These are phyloP conservation scores for Coemansia sp. DNA, from an alignment of 192 early-diverging fungal species.

Conservation along the genomic window DNA sequence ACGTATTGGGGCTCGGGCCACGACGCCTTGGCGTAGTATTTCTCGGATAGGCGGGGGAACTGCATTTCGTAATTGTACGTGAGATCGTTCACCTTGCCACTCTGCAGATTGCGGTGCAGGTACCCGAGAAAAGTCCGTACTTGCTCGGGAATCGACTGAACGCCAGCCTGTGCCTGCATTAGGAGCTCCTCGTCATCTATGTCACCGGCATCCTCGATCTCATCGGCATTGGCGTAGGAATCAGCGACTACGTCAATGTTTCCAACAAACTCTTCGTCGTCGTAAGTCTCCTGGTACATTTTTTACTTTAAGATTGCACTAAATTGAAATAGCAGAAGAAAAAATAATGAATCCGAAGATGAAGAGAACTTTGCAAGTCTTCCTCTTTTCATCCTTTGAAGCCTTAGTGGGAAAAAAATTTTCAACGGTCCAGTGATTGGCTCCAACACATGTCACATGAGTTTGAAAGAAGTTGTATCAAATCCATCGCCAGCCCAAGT, in stretches of 20 bases:
- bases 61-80: conserved; percentile 85
- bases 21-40: conserved; percentile 82
- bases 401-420: conserved; percentile 13
- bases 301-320: neutral
- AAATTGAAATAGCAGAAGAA: neutral
- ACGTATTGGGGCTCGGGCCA: conserved; percentile 91
- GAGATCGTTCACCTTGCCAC: conserved; percentile 84
- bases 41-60: conserved; percentile 89
- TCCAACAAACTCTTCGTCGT: conserved; percentile 53
- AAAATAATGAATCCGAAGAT: neutral
- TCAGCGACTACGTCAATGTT: conserved; percentile 53
- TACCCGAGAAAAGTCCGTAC: conserved; percentile 83
- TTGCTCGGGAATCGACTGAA: conserved; percentile 72
- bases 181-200: conserved; percentile 42
- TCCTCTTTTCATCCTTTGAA: neutral
- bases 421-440: neutral
- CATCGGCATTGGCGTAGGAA: conserved; percentile 41
- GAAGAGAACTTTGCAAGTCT: neutral
- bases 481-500: conserved; percentile 54
- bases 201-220: conserved; percentile 38
- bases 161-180: conserved; percentile 48
- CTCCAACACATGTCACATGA: conserved; percentile 20
- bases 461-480: conserved; percentile 33
- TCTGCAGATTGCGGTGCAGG: conserved; percentile 78
- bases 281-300: conserved; percentile 54